Evolutionary conservation across 371 early-diverging fungal genomes (phyloP), one percentile per base, ranked within the genome.

Genomic region (Mucor plumbeus): DNA sequence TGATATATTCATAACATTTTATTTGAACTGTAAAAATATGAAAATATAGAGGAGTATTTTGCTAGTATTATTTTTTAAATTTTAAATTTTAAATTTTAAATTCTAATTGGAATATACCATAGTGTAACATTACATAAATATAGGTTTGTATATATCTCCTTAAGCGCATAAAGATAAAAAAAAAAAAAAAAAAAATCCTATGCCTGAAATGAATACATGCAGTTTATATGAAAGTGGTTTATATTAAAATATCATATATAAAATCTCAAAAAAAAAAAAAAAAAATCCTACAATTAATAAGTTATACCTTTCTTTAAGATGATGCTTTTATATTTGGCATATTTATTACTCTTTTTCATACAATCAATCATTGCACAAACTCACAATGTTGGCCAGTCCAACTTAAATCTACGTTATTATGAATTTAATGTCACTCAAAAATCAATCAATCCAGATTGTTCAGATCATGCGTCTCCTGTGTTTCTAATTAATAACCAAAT

Each of bases 401-500:
- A 39, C 50, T 50, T 21, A 21, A 53, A 26, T 53, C 21, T 60
- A 13, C 38, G 67, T 14, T 55, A 55, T 11, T 80, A 70, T 57
- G 82, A 81, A 31, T 63, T 81, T 10, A 76, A 81, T 44, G 69
- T 81, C 10, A 77, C 77, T 1, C 53, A 63, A 9, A 55, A 60
- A 19, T 41, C 53, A 1, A 63, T 77, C 54, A 70, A 76, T 38
- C 79, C 82, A 5, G 82, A 81, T 33, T 81, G 82, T 26, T 81
- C 76, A 38, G 61, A 66, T 13, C 69, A 73, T 57, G 62, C 61
- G 4, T 65, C 67, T 4, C 58, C 76, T 3, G 66, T 67, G 5
- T 62, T 83, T 8, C 54, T 78, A 4, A 73, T 82, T 48, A 87
- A 87, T 61, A 64, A 75, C 8, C 78, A 82, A 62, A 68, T 80